Conservation (phyloP, 331 rosid genomes). For the Erythrophleum ivorense region DNA sequence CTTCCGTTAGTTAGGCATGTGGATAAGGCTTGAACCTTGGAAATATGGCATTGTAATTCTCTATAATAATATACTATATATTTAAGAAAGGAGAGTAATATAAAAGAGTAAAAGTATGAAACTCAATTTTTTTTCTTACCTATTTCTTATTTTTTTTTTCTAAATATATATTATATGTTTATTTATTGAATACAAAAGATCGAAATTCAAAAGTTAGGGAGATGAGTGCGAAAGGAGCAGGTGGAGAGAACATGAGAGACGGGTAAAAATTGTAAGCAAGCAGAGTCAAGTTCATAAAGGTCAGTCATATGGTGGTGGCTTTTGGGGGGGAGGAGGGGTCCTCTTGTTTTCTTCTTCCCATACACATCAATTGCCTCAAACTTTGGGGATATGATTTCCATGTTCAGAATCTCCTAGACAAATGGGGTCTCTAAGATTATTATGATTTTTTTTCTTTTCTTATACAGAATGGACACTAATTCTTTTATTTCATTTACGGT, state of each 20-base stretch:
- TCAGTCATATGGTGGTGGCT: background rate
- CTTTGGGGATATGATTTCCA: slow-evolving; percentile 36
- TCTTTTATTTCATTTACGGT: background rate
- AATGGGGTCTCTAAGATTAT: slow-evolving; percentile 45
- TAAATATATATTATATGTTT: too few relatives aligned
- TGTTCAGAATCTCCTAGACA: slow-evolving; percentile 50
- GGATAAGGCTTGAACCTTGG: slow-evolving; percentile 10
- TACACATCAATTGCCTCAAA: slow-evolving; percentile 3
- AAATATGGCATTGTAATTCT: too few relatives aligned
- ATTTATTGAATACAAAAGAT: too few relatives aligned
- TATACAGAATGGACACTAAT: background rate
- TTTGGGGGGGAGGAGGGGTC: background rate
- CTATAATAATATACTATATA: too few relatives aligned
- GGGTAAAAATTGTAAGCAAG: background rate
- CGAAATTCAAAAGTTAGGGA: background rate
- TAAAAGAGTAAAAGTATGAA: too few relatives aligned
- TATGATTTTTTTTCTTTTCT: background rate
- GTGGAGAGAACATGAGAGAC: slow-evolving; percentile 13
- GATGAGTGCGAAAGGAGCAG: slow-evolving; percentile 28
- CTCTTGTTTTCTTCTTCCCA: slow-evolving; percentile 32
- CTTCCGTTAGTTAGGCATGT: slow-evolving; percentile 32
- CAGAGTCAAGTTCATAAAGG: slow-evolving; percentile 22
- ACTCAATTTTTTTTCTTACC: too few relatives aligned
- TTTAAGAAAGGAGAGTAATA: too few relatives aligned
- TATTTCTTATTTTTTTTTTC: too few relatives aligned